Base-by-base conservation (phyloP, 768 basidiomycete species). In the Tubosaeta sp. region DNA sequence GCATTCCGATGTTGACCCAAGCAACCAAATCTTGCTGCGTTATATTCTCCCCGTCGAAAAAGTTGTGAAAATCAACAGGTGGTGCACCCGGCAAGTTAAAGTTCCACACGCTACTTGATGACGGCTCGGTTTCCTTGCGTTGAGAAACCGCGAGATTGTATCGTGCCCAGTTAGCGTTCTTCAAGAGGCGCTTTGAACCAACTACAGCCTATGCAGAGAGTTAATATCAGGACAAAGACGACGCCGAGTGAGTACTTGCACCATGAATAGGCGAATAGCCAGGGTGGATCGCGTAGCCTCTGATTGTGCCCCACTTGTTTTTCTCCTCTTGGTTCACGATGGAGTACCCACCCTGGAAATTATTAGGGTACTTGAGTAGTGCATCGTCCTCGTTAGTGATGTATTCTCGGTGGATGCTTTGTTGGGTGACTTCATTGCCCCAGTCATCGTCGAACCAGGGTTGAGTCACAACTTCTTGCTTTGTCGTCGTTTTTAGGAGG, bases 1-100 rank as follows among this genome's bases (percentile, higher is more conserved):
- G 84, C 70, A 75, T 85, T 19, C 84, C 85, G 35, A 86, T 57
- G 56, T 85, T 84, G 48, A 86, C 61, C 82, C 84, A 86, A 16
- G 78, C 77, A 4, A 85, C 84, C 12, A 86, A 65, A 63, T 86
- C 85, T 59, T 82, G 73, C 60, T 86, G 83, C 1, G 76, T 77
- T 43, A 86, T 73, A 51, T 75, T 79, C 67, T 86, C 84, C 6
- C 77, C 79, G 55, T 85, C 74, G 64, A 84, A 85, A 68, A 83
- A 84, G 38, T 75, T 73, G 66, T 82, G 76, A 64, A 83, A 84
- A 60, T 83, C 72, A 45, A 84, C 78, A 11, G 75, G 67, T 5
- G 81, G 82, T 5, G 58, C 57, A 1, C 79, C 83, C 2, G 84
- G 83, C 5, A 85, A 65, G 61, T 86, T 77, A 50, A 80, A 70